Base-by-base conservation (phyloP, 345 rosid genomes). In the Eucalyptus dawsonii region DNA sequence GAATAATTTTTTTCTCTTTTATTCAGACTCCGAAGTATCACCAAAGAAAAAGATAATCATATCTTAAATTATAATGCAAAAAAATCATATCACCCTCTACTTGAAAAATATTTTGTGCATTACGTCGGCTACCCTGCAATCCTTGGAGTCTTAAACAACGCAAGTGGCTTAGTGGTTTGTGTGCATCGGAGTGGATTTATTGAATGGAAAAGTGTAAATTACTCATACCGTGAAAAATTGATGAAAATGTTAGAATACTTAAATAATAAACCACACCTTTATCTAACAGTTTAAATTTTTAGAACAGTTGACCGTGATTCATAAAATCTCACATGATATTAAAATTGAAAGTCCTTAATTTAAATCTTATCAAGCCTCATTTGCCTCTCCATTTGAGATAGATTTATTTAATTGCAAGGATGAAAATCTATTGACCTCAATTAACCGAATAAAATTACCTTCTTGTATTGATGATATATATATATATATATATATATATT, bases 331-430 rank as follows among this genome's bases (percentile, higher is more conserved):
- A 51, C 22, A 17, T 51, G 2, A 3, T 16, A 51, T 51, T 51
- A 51, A 51, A 13, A 14, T 62, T 62, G 7, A 4, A 29, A 2
- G 4, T 51, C 4, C 0, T 51, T 0, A 17, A 1, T 51, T 51
- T 0, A 51, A 51, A 51, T 51, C 22, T 51, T 51, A 51, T 51
- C 9, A 51, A 51, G 22, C 4, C 54, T 17, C 54, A 17, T 51
- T 51, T 51, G 9, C 9, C 2, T 51, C 9, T 51, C 4, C 3
- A 65, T n/a, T 65, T 6, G 16, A 65, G 40, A 31, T 69, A 16
- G 80, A 31, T n/a, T 16, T 69, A 69, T 67, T 67, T 11, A 16
- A 69, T 19, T 69, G 40, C 40, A 69, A 69, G 9, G 42, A 69
- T 31, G 80, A 16, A 69, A 31, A 31, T 69, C 19, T 16, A 5